Conservation (phyloP, 1,284 basidiomycete genomes). For the Prillingera fragicola region DNA sequence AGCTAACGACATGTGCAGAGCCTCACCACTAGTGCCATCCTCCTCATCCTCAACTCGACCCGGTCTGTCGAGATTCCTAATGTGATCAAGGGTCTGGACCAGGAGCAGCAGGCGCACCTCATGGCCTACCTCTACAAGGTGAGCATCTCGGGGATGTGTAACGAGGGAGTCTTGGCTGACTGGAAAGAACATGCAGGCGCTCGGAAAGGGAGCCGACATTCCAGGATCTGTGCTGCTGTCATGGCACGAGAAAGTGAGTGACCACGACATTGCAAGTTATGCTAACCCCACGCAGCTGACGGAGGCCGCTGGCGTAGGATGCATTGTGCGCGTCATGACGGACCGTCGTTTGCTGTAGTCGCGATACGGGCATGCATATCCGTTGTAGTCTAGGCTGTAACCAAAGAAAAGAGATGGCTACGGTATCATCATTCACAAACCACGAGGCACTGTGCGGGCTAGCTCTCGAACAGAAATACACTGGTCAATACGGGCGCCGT, state of each 20-base stretch:
- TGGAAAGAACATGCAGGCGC: constrained; percentile 28
- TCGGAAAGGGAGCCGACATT: constrained; percentile 74
- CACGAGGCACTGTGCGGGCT: neutral
- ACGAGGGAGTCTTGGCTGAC: neutral
- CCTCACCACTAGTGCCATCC: constrained; percentile 73
- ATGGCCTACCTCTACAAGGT: constrained; percentile 98
- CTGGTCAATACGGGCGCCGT: too few species aligned
- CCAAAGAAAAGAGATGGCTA: neutral
- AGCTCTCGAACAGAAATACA: neutral
- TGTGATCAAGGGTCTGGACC: constrained; percentile 67
- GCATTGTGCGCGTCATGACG: constrained; percentile 96
- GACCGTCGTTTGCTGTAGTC: constrained; percentile 73
- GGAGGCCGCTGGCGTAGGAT: constrained; percentile 89
- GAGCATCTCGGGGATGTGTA: constrained; percentile 4
- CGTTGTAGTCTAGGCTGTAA: constrained; percentile 15
- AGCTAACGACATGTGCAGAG: constrained; percentile 50
- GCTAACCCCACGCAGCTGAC: constrained; percentile 61
- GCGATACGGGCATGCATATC: constrained; percentile 15
- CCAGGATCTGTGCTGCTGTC: constrained; percentile 82
- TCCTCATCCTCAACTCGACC: constrained; percentile 91
- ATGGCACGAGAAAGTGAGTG: constrained; percentile 89
- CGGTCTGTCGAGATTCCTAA: constrained; percentile 80
- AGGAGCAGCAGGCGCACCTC: constrained; percentile 80
- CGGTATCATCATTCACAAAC: neutral
- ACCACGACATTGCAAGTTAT: neutral